phyloP scores from a whole-genome alignment of 2,329 filamentous ascomycete genomes.

The Hypoxylon sp. region DNA sequence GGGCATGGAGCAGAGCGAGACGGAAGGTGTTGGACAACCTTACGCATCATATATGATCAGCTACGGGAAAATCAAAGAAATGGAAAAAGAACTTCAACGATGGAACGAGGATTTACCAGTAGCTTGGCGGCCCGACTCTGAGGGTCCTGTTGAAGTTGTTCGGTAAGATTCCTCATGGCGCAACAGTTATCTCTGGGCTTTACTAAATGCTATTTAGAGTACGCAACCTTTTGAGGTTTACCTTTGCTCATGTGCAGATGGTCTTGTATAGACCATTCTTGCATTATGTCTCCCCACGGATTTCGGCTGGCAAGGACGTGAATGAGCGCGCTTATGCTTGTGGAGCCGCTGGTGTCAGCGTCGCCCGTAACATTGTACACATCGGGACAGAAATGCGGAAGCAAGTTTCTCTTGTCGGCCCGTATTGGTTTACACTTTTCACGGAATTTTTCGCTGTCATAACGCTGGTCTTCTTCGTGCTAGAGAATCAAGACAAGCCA shows the following conservation, averaged over 20 bases:
- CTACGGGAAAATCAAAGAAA: slow-evolving; percentile 74
- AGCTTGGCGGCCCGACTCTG: slow-evolving; percentile 83
- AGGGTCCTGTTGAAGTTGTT: slow-evolving; percentile 80
- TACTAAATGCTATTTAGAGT: slow-evolving; percentile 59
- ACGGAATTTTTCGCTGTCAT: slow-evolving; percentile 87
- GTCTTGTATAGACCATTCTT: slow-evolving; percentile 87
- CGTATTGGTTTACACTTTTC: slow-evolving; percentile 90
- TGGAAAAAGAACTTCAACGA: slow-evolving; percentile 73
- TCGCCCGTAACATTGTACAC: slow-evolving; percentile 82
- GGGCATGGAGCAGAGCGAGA: slow-evolving; percentile 64
- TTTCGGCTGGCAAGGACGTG: slow-evolving; percentile 69
- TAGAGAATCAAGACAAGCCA: slow-evolving; percentile 83
- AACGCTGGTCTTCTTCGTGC: slow-evolving; percentile 82
- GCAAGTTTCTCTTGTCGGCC: slow-evolving; percentile 80
- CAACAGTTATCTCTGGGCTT: neutral
- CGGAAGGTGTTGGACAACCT: slow-evolving; percentile 58
- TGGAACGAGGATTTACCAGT: slow-evolving; percentile 80
- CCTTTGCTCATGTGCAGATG: slow-evolving; percentile 87
- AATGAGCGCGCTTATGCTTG: slow-evolving; percentile 86
- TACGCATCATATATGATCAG: slow-evolving; percentile 73
- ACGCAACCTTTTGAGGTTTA: slow-evolving; percentile 83
- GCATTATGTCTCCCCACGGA: slow-evolving; percentile 81
- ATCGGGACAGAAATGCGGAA: slow-evolving; percentile 84
- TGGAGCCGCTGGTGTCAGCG: slow-evolving; percentile 71
- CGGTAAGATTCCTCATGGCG: slow-evolving; percentile 68